Evolutionary conservation across 73 alveolate genomes (phyloP).

Genomic region (Uronychia binucleata): DNA sequence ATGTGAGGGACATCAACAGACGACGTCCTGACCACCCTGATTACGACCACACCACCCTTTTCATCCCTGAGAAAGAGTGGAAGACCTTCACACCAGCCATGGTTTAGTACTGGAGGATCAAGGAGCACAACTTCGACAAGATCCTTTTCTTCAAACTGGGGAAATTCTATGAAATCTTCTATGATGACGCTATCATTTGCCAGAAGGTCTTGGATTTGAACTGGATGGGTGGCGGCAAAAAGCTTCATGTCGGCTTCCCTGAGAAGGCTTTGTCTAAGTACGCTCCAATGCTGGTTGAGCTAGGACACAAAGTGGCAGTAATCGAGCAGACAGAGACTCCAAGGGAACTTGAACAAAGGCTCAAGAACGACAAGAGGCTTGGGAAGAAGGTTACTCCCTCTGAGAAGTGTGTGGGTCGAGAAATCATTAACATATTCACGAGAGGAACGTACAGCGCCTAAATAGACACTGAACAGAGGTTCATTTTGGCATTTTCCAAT

Average conservation of each 20-base stretch:
- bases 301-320: conserved; percentile 67
- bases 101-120: conserved; percentile 91
- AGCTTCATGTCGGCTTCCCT: conserved; percentile 88
- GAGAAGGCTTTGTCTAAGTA: conserved; percentile 68
- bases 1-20: conserved; percentile 72
- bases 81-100: conserved; percentile 84
- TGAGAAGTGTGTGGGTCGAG: conserved; percentile 68
- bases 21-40: conserved; percentile 81
- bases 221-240: conserved; percentile 92
- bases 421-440: conserved; percentile 54
- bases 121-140: conserved; percentile 83
- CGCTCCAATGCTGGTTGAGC: conserved; percentile 38
- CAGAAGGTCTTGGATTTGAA: conserved; percentile 80
- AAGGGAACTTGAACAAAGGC: conserved; percentile 45
- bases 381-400: too few species aligned
- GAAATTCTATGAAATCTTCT: conserved; percentile 92
- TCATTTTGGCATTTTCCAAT: conserved; percentile 33
- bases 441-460: conserved; percentile 65
- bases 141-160: conserved; percentile 93
- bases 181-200: conserved; percentile 91
- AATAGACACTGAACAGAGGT: conserved; percentile 23
- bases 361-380: conserved; percentile 34
- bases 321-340: conserved; percentile 75
- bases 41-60: conserved; percentile 84
- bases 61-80: conserved; percentile 77